Percentiles rank a stretch among this genome's conserved stretches.
Evolutionary conservation across 305 asterid species (phyloP).

Genomic region (Ajuga reptans): DNA sequence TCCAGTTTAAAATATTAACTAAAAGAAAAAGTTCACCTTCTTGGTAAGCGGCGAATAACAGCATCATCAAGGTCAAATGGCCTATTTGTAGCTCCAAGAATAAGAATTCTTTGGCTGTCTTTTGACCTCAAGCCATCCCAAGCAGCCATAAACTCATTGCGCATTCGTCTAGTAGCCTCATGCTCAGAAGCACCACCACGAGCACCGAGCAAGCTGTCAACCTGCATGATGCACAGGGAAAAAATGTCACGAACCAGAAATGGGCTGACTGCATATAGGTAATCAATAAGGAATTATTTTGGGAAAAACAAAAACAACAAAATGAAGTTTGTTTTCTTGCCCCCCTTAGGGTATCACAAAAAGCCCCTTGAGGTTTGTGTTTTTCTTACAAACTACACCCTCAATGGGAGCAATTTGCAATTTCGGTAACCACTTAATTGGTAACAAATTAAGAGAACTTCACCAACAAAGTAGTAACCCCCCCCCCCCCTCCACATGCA

Average conservation of each 20-base stretch:
- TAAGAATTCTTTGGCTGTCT: constrained; percentile 86
- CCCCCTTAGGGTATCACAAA: too few relatives aligned
- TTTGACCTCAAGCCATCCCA: constrained; percentile 99
- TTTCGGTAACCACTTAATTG: not conserved
- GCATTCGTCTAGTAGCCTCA: constrained; percentile 98
- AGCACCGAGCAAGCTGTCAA: constrained; percentile 98
- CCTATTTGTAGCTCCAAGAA: constrained; percentile 97
- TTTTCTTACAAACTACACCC: too few relatives aligned
- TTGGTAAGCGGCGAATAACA: constrained; percentile 93
- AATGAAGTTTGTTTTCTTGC: too few relatives aligned
- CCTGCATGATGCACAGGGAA: constrained; percentile 39
- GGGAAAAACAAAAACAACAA: too few relatives aligned
- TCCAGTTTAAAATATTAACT: not conserved
- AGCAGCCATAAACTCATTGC: constrained; percentile 97
- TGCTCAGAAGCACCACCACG: constrained; percentile 96
- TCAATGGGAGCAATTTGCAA: too few relatives aligned
- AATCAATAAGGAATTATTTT: not conserved
- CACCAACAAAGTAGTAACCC: not conserved
- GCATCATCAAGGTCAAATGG: constrained; percentile 99
- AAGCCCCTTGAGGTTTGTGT: too few relatives aligned
- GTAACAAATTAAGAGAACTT: not conserved
- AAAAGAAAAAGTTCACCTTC: constrained; percentile 48
- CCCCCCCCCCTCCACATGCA: too few relatives aligned
- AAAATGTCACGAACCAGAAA: constrained; percentile 4
- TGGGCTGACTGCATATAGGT: not conserved